Base-by-base conservation (phyloP, 139 green algal genomes). In the Micromonas commoda region DNA sequence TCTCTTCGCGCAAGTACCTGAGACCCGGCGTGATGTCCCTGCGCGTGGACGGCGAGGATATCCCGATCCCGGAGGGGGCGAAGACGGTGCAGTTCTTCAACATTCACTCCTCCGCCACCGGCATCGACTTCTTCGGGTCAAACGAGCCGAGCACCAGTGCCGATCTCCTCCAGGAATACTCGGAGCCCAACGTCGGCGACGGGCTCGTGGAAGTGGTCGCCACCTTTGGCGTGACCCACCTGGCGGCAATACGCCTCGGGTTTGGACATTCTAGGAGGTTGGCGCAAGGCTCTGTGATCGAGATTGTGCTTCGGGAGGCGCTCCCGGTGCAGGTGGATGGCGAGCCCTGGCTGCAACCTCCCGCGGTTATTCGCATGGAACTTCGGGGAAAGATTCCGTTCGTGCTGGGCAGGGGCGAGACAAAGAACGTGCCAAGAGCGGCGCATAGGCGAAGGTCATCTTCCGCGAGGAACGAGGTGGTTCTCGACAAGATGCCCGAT, bases 61-160 rank as follows among this genome's bases (percentile, higher is more conserved):
- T 78, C 24, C 23, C 71, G 19, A n/a, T 78, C 23, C 71, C 71
- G n/a, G 51, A 28, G 45, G 23, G 52, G 9, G 37, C 37, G 2
- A 76, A 75, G 39, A 37, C 71, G 28, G n/a, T 78, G n/a, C 71
- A 78, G 31, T 29, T 76, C 33, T 67, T 78, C 51, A 78, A 78
- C 71, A 78, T 78, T 29, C 71, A 78, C 71, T 78, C 71, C 52
- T 78, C 71, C 4, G 52, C 45, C 20, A 53, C 33, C 1, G 71
- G 71, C 1, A 68, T 78, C 3, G 71, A 78, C 52, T 78, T 78
- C 29, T 78, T 78, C 52, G 71, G 71, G 1, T 64, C 45, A 1
- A 39, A 39, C 0, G 23, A 67, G 29, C 26, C 45, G 29, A 45
- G 32, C 31, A 35, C 26, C 24, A 32, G 28, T 16, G 28, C 26